Conservation (phyloP, 164 flowering plant genomes). For the Piper longum region DNA sequence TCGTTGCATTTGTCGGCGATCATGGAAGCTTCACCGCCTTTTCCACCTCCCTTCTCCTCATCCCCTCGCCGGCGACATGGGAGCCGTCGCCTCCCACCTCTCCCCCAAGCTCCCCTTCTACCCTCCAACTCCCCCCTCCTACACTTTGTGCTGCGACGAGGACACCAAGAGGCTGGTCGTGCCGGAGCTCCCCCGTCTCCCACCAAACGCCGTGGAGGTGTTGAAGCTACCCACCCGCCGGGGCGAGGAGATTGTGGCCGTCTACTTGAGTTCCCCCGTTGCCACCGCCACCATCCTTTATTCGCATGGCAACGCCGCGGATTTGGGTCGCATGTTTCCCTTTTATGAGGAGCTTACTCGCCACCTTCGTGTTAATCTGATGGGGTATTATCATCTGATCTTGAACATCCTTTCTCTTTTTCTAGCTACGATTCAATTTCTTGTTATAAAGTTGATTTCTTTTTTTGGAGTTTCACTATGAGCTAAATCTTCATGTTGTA, state of each 20-base stretch:
- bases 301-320: slow-evolving; percentile 94
- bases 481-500: too few species aligned
- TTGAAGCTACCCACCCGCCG: slow-evolving; percentile 50
- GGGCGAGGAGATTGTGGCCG: slow-evolving; percentile 61
- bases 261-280: slow-evolving; percentile 45
- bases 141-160: slow-evolving; percentile 35
- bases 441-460: too few species aligned
- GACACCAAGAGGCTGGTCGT: slow-evolving; percentile 20
- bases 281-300: slow-evolving; percentile 58
- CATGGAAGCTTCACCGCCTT: too few species aligned
- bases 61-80: slow-evolving; percentile 6
- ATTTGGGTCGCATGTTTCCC: slow-evolving; percentile 82
- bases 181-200: slow-evolving; percentile 36
- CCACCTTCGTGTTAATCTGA: slow-evolving; percentile 60
- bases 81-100: slow-evolving; percentile 41
- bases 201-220: slow-evolving; percentile 45
- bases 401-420: not conserved
- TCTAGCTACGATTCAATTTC: not conserved
- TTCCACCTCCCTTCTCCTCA: too few species aligned
- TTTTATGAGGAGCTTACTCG: slow-evolving; percentile 53
- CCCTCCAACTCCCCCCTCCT: slow-evolving; percentile 79
- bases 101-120: slow-evolving; percentile 86
- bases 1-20: too few species aligned
- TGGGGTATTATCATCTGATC: slow-evolving; percentile 29
- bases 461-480: too few species aligned